Conservation (phyloP, 371 early-diverging fungal genomes). For the Phascolomyces articulosus region DNA sequence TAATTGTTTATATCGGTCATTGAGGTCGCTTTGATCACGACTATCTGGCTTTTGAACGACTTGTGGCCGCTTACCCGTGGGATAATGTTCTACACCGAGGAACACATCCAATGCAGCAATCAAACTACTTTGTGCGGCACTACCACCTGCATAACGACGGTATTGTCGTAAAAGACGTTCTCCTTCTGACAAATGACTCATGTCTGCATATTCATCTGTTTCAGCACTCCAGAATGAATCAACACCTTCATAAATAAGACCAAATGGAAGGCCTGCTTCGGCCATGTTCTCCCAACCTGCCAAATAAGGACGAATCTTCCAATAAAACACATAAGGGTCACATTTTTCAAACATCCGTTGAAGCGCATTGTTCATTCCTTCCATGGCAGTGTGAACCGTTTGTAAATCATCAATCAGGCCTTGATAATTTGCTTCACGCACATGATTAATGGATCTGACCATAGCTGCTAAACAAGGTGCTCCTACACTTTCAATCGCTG, state of each 20-base stretch:
- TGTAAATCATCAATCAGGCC: constrained; percentile 56
- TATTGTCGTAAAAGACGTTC: constrained; percentile 59
- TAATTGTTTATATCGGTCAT: constrained; percentile 39
- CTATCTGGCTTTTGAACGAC: constrained; percentile 15
- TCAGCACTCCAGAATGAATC: constrained; percentile 54
- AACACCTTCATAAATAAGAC: constrained; percentile 92
- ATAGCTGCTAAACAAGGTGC: constrained; percentile 78
- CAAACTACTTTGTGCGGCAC: constrained; percentile 94
- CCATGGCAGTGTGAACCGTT: constrained; percentile 59
- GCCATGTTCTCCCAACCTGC: constrained; percentile 95
- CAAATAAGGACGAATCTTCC: constrained; percentile 90
- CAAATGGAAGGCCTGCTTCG: constrained; percentile 83
- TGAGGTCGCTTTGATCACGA: constrained; percentile 15
- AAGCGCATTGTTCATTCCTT: constrained; percentile 66
- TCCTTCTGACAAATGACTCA: constrained; percentile 58
- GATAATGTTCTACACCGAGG: constrained; percentile 89
- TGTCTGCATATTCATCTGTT: constrained; percentile 56
- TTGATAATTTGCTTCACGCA: constrained; percentile 53
- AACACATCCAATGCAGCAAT: constrained; percentile 93
- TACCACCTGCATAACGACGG: constrained; percentile 89
- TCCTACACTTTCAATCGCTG: constrained; percentile 89
- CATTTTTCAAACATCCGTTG: constrained; percentile 91
- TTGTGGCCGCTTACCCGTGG: constrained; percentile 62
- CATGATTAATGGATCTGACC: constrained; percentile 56
- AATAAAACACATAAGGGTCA: constrained; percentile 95